Percentiles rank a stretch among this genome's conserved stretches.
Evolutionary conservation across 768 basidiomycete species (phyloP).

Genomic region (Filobasidium wieringae): DNA sequence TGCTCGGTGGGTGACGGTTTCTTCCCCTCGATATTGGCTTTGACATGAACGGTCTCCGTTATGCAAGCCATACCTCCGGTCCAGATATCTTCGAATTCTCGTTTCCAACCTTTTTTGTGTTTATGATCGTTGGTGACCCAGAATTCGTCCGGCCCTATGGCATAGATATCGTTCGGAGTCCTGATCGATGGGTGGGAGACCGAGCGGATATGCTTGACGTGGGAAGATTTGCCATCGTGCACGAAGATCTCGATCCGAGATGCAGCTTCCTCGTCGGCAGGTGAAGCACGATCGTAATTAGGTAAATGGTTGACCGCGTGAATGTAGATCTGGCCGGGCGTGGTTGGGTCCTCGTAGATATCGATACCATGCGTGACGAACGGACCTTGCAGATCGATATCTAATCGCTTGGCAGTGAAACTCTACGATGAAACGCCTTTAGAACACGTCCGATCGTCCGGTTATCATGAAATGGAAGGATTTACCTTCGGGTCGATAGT

Average conservation of each 20-base stretch:
- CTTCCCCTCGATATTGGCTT: neutral
- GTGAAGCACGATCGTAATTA: neutral
- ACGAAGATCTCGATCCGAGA: conserved; percentile 24
- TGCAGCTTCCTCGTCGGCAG: neutral
- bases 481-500: conserved; percentile 18
- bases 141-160: conserved; percentile 11
- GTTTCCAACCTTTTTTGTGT: conserved; percentile 8
- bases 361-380: conserved; percentile 25
- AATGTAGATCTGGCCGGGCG: conserved; percentile 14
- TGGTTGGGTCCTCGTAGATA: conserved; percentile 8
- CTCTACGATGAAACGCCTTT: conserved; percentile 9
- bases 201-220: conserved; percentile 13
- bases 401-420: conserved; percentile 6
- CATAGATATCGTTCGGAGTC: conserved; percentile 22
- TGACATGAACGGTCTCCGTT: conserved; percentile 12
- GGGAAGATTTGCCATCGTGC: neutral
- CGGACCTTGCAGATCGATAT: conserved; percentile 6
- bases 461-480: neutral
- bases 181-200: conserved; percentile 15
- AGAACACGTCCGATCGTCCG: too few relatives aligned
- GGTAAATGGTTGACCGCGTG: conserved; percentile 23
- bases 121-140: conserved; percentile 23
- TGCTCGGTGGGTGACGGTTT: neutral
- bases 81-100: conserved; percentile 16
- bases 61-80: neutral